Base-by-base conservation (phyloP, 2,329 filamentous ascomycete species). In the Nemania serpens region DNA sequence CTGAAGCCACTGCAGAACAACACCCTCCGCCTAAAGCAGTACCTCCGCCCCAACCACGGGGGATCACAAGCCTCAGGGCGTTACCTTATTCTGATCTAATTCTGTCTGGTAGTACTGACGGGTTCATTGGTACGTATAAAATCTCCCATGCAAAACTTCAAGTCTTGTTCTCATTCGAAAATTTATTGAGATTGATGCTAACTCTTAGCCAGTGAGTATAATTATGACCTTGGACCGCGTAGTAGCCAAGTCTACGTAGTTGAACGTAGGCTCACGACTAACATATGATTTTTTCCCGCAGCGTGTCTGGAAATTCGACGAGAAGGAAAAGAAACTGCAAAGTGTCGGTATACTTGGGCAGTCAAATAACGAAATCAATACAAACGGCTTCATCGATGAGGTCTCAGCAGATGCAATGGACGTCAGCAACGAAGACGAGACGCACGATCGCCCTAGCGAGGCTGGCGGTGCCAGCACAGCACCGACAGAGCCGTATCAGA, bases 41-140 rank as follows among this genome's bases (percentile, higher is more conserved):
- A 48, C 81, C 89, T 45, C 78, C 84, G 20, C 85, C 88, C 1
- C 84, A 88, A 66, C 91, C 95, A 11, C 84, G 94, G 72, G 96
- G 91, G 84, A 95, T 99, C 74, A 99, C 95, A 1, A 93, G 94
- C 5, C 80, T 99, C 45, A 83, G 88, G 50, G 90, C 91, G 0
- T 83, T 99, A 50, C 94, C 95, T 0, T 97, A 93, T 75, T 94
- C 92, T 5, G 93, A 99, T 71, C 80, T 97, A 52, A 86, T 99
- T 58, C 81, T 99, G 52, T 96, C 88, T 66, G 95, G 94, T 34
- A 97, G 92, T 76, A 99, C 94, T 93, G 95, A 96, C 73, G 95
- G 95, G 2, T 88, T 86, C 75, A 83, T 99, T 63, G 62, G 62
- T 65, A 58, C 22, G 62, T 60, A 50, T 20, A 29, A 6, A 12